Conservation (phyloP, 306 rosid species). For the Dryas octopetala region DNA sequence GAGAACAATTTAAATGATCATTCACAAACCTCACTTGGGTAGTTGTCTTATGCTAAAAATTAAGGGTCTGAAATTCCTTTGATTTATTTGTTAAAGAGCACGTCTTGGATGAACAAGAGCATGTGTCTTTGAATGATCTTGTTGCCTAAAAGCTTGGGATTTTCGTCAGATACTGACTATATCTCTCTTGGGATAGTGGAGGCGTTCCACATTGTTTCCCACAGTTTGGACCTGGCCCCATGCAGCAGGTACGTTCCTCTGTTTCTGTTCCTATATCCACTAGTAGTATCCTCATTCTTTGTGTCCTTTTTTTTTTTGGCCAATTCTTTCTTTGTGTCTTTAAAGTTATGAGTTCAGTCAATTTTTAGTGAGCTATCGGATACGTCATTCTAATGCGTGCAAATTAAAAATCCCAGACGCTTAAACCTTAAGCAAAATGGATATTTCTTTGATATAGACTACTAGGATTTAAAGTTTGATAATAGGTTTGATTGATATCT, state of each 20-base stretch:
- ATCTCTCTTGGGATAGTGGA: slow-evolving; percentile 60
- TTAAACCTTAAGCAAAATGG: not conserved
- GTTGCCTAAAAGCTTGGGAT: slow-evolving; percentile 5
- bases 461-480: not conserved
- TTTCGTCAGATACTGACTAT: slow-evolving; percentile 35
- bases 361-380: not conserved
- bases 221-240: slow-evolving; percentile 93
- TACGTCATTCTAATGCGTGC: not conserved
- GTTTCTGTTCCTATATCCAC: not conserved
- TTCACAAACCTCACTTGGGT: not conserved
- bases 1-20: not conserved
- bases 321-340: not conserved
- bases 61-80: not conserved
- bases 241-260: slow-evolving; percentile 71
- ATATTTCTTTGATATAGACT: not conserved
- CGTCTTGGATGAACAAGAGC: not conserved
- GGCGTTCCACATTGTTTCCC: slow-evolving; percentile 98
- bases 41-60: too few relatives aligned
- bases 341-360: not conserved
- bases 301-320: not conserved
- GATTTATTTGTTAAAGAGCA: slow-evolving; percentile 1
- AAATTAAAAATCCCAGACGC: not conserved
- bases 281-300: not conserved
- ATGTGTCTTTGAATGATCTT: not conserved
- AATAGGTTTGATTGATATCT: slow-evolving; percentile 2